These are phyloP conservation scores for Penicillium diatomitis DNA, from an alignment of 495 filamentous ascomycete species.

Conservation along the genomic window DNA sequence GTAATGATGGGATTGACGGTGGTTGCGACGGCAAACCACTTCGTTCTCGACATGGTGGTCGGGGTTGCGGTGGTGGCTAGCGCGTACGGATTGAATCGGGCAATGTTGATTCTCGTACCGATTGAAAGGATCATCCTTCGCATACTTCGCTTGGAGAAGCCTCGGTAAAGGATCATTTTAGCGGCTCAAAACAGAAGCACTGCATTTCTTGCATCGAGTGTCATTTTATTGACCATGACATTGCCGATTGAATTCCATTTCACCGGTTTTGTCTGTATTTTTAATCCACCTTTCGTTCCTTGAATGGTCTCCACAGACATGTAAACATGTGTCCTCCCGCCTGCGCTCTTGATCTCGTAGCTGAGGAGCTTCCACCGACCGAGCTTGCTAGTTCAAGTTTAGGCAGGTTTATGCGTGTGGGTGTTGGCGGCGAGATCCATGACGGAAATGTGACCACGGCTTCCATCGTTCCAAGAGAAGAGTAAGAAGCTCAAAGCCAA, in stretches of 20 bases:
- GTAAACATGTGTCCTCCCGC: too few relatives aligned
- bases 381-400: not conserved
- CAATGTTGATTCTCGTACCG: slow-evolving; percentile 44
- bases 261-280: too few relatives aligned
- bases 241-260: too few relatives aligned
- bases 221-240: too few relatives aligned
- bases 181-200: not conserved
- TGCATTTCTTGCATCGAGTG: too few relatives aligned
- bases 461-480: not conserved
- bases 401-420: slow-evolving; percentile 7
- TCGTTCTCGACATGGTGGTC: slow-evolving; percentile 48
- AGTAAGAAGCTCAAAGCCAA: not conserved
- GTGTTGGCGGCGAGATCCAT: too few relatives aligned
- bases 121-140: slow-evolving; percentile 45
- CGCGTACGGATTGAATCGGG: slow-evolving; percentile 39
- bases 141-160: slow-evolving; percentile 46
- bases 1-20: slow-evolving; percentile 51
- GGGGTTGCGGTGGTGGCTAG: slow-evolving; percentile 39
- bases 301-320: too few relatives aligned
- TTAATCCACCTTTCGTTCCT: too few relatives aligned
- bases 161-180: slow-evolving; percentile 3
- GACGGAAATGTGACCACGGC: too few relatives aligned
- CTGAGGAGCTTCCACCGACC: too few relatives aligned
- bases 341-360: too few relatives aligned
- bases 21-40: slow-evolving; percentile 58